Evolutionary conservation across 2,329 filamentous ascomycete species (phyloP), one percentile per base, ranked within the genome.

Genomic region (Metarhizium anisopliae): DNA sequence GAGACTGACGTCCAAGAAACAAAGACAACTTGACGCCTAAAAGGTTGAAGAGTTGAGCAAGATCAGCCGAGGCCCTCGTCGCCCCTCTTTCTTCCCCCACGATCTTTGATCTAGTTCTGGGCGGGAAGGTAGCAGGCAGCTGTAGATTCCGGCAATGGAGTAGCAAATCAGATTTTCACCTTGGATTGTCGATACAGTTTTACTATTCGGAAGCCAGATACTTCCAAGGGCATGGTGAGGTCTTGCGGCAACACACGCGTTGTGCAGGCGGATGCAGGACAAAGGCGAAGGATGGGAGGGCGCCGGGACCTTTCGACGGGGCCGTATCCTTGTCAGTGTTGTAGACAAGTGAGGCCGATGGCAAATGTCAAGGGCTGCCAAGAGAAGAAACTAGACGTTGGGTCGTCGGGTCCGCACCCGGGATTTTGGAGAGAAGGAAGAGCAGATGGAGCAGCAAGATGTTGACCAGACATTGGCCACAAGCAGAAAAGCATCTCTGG

Each of bases 161-260:
- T 35, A 25, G 36, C 42, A 49, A 11, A 29, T 55, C 42, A 43
- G 50, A 51, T 45, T 20, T 36, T 25, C 30, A 50, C 14, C 29
- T 20, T 36, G 47, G 18, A 35, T 35, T 36, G 29, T 56, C 51
- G 49, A 47, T 47, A 20, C 50, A 47, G 36, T 18, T 53, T 32
- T 36, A 32, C 25, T 47, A 49, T 50, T 36, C 38, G 42, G 40
- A 58, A 32, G 49, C 45, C 45, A 49, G 45, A 29, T 18, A 29
- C 52, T 35, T 55, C 49, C 55, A 55, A 55, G 52, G 32, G 53
- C 56, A 57, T 58, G 53, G 20, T 55, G 56, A 58, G 51, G 20
- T 30, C 14, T 40, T 13, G 32, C 45, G 20, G 25, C 42, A 40
- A 55, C 18, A 50, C 29, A 43, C 29, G 45, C 45, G 42, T 35